A percentile compares a stretch with the other conserved stretches of the same genome.
phyloP scores from a whole-genome alignment of 1,284 basidiomycete species.

The Moesziomyces aphidis region DNA sequence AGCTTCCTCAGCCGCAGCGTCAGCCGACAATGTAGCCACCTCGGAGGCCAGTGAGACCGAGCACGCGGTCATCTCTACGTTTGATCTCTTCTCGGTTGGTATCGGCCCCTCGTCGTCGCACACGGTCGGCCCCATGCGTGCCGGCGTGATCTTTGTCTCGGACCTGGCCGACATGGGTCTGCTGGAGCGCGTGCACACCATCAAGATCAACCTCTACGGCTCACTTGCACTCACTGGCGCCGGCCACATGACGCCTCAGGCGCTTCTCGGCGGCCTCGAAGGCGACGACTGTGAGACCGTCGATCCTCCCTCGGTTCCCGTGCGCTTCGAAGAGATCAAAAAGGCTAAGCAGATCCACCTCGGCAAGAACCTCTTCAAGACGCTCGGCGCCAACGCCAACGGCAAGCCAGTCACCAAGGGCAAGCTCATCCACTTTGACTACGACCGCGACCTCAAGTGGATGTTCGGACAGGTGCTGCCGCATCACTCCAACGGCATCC shows the following conservation, averaged over 20 bases:
- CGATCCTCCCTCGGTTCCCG: slow-evolving; percentile 77
- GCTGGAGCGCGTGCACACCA: slow-evolving; percentile 77
- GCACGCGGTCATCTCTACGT: slow-evolving; percentile 83
- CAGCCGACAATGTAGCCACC: slow-evolving; percentile 5
- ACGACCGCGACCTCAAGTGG: slow-evolving; percentile 91
- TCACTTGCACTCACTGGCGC: slow-evolving; percentile 76
- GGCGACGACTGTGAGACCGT: slow-evolving; percentile 78
- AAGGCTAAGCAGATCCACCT: slow-evolving; percentile 77
- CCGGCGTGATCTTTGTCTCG: slow-evolving; percentile 80
- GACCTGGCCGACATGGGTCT: slow-evolving; percentile 80
- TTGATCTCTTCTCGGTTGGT: slow-evolving; percentile 91
- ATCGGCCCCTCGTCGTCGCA: slow-evolving; percentile 71
- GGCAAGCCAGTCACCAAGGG: slow-evolving; percentile 11
- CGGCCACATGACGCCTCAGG: slow-evolving; percentile 94
- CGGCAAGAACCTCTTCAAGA: slow-evolving; percentile 70
- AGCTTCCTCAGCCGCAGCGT: slow-evolving; percentile 1
- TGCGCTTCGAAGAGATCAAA: slow-evolving; percentile 79
- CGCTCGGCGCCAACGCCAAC: slow-evolving; percentile 11
- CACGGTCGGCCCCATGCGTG: slow-evolving; percentile 87
- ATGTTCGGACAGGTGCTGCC: slow-evolving; percentile 76
- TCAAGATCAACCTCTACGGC: slow-evolving; percentile 86
- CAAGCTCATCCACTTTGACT: slow-evolving; percentile 78
- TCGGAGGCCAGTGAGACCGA: slow-evolving; percentile 70
- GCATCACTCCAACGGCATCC: slow-evolving; percentile 76
- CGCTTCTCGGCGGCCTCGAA: slow-evolving; percentile 89